Base-by-base conservation (phyloP, 2,329 filamentous ascomycete genomes). In the Fusarium buharicum region DNA sequence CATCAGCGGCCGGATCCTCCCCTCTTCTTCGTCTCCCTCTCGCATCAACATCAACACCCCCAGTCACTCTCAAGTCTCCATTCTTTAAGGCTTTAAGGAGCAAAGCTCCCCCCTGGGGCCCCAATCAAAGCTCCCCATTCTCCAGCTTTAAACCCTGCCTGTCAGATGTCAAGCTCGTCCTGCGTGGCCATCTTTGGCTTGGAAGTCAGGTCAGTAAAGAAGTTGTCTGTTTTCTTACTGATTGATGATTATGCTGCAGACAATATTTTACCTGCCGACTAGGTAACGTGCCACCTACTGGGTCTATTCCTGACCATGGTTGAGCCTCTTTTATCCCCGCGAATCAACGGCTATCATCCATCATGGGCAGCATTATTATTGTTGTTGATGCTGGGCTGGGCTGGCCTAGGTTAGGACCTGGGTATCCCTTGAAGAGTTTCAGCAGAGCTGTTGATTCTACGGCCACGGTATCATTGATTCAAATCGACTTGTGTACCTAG, bases 91-190 rank as follows among this genome's bases (percentile, higher is more conserved):
- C 10, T 11, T 28, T 10, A 53, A 45, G 24, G n/a, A 11, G 16
- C 17, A 13, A 51, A 27, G 40, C 27, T 41, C 50, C 40, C 55
- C 56, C 18, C 40, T n/a, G 55, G 46, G 62, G 61, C 50, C 51
- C 56, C 56, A 59, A 62, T 62, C 51, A 62, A 48, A 65, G 52
- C 61, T 48, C 46, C 41, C 56, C 55, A 47, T 60, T 40, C 56
- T 64, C 56, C 46, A 61, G 50, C 34, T 53, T 49, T 18, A n/a
- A 43, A 33, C 59, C 59, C 59, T 59, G 54, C 45, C 50, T 45
- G 62, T 64, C 63, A 60, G 59, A 50, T 63, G 62, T 66, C 62
- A 52, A 64, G 46, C 34, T 40, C 44, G 38, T 61, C 36, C 55
- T 48, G 50, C 58, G 36, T 55, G 40, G 55, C 50, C 41, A 31